These are phyloP conservation scores for Hygrocybe coccinea DNA, from an alignment of 768 basidiomycete genomes.

Conservation along the genomic window DNA sequence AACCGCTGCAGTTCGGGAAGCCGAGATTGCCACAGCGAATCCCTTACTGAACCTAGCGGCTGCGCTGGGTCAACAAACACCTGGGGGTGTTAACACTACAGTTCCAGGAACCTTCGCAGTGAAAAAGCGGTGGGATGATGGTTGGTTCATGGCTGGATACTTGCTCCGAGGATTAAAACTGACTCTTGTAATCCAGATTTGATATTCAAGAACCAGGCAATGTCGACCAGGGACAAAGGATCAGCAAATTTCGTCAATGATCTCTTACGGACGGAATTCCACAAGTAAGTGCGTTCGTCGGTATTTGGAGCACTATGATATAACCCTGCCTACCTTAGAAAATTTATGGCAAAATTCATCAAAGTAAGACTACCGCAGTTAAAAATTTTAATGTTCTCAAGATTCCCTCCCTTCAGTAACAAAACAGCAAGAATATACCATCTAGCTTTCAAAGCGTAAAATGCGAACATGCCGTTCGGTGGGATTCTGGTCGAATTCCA, in stretches of 20 bases:
- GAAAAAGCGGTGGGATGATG: slow-evolving; percentile 94
- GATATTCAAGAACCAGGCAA: slow-evolving; percentile 98
- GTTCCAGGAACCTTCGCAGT: slow-evolving; percentile 83
- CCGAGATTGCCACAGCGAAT: slow-evolving; percentile 81
- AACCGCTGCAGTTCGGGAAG: slow-evolving; percentile 60
- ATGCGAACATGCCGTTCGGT: not conserved
- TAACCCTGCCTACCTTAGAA: slow-evolving; percentile 42
- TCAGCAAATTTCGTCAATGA: slow-evolving; percentile 92
- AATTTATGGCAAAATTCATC: slow-evolving; percentile 91
- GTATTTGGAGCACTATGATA: slow-evolving; percentile 1
- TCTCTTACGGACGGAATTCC: slow-evolving; percentile 87
- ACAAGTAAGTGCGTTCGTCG: slow-evolving; percentile 56
- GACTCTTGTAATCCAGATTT: slow-evolving; percentile 51
- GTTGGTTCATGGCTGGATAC: slow-evolving; percentile 37
- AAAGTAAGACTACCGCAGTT: slow-evolving; percentile 46
- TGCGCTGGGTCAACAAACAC: slow-evolving; percentile 71
- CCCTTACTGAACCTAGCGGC: slow-evolving; percentile 88
- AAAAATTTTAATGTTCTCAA: not conserved
- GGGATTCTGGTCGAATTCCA: not conserved
- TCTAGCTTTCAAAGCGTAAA: not conserved
- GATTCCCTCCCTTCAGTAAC: not conserved
- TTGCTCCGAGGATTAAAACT: slow-evolving; percentile 1
- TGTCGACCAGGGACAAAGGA: slow-evolving; percentile 54
- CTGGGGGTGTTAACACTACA: slow-evolving; percentile 64
- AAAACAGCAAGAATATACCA: not conserved